Evolutionary conservation across 306 rosid genomes (phyloP), one percentile per base, ranked within the genome.

Genomic region (Quercus variabilis): DNA sequence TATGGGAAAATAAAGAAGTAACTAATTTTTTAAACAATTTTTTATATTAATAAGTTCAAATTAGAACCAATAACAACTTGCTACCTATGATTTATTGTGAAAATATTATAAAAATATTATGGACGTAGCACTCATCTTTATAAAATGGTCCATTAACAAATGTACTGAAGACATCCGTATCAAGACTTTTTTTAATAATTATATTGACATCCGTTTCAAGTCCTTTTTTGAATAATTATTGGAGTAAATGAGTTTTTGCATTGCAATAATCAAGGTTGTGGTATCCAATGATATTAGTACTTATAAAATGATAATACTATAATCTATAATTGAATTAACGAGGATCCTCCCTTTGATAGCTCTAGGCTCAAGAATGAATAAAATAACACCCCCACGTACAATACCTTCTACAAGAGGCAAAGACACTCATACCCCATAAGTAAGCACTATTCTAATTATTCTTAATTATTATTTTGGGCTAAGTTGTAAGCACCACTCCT

Each of bases 201-300:
- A 71, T 33, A 35, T 9, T 6, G 41, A 35, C 41, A 35, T 6
- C 0, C 41, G 0, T 35, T 35, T 35, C 9, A 35, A 35, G 41
- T 6, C 41, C 41, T 72, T 76, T 76, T 76, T 51, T n/a, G 31
- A 18, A 63, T 33, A 25, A 76, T 76, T 46, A 71, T 33, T 75
- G 76, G 75, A 64, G 54, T 33, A 74, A 71, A 14, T 56, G 10
- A 71, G 79, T 41, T 74, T 80, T 77, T 80, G 62, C 56, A 74
- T 77, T 65, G 78, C 56, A 74, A 70, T 43, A 59, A 69, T 76
- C 70, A 14, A 76, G 74, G 85, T 72, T 43, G 74, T 7, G 33
- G 25, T 12, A 55, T 69, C 73, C 49, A 43, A 69, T 78, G 55
- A 71, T 71, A 52, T 25, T 52, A 2, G 13, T 30, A 5, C 12